A percentile compares a stretch with the other conserved stretches of the same genome.
Evolutionary conservation across 1,284 basidiomycete genomes (phyloP).

Genomic region (Papiliotrema terrestris): DNA sequence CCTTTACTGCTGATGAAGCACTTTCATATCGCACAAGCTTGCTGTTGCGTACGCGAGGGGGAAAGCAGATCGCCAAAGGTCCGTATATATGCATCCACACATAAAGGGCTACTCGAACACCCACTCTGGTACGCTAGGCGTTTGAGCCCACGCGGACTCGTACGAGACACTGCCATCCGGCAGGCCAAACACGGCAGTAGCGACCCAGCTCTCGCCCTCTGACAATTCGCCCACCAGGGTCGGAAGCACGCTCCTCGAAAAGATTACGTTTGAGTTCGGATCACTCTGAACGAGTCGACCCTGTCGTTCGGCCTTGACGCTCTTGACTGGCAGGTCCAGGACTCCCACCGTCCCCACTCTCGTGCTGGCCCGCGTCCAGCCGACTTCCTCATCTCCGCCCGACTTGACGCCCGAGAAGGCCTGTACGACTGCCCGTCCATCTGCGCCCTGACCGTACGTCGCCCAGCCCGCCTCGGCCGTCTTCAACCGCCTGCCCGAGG

Average conservation of each 20-base stretch:
- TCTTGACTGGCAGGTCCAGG: constrained; percentile 51
- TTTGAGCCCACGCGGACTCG: constrained; percentile 31
- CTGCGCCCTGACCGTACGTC: constrained; percentile 63
- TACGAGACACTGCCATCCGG: constrained; percentile 45
- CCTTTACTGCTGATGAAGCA: too few relatives aligned
- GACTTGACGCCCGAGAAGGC: constrained; percentile 39
- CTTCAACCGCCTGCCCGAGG: constrained; percentile 54
- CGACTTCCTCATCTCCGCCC: constrained; percentile 35
- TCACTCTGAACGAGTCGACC: constrained; percentile 62
- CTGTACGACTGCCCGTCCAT: constrained; percentile 58
- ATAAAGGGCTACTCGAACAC: constrained; percentile 8
- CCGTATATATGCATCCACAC: neutral
- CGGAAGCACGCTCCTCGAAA: constrained; percentile 64
- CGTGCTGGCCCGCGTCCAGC: constrained; percentile 57
- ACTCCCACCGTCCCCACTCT: constrained; percentile 63
- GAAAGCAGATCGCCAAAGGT: too few relatives aligned
- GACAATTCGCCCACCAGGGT: constrained; percentile 58
- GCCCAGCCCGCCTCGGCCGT: constrained; percentile 70
- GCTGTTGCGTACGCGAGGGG: too few relatives aligned
- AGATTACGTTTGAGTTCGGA: constrained; percentile 69
- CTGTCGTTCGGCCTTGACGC: constrained; percentile 12
- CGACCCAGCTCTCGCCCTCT: constrained; percentile 56
- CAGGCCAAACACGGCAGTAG: constrained; percentile 66
- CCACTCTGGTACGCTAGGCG: constrained; percentile 33
- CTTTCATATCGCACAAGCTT: too few relatives aligned